Evolutionary conservation across 2,329 filamentous ascomycete genomes (phyloP), one percentile per base, ranked within the genome.

Genomic region (Xylariaceae sp.): DNA sequence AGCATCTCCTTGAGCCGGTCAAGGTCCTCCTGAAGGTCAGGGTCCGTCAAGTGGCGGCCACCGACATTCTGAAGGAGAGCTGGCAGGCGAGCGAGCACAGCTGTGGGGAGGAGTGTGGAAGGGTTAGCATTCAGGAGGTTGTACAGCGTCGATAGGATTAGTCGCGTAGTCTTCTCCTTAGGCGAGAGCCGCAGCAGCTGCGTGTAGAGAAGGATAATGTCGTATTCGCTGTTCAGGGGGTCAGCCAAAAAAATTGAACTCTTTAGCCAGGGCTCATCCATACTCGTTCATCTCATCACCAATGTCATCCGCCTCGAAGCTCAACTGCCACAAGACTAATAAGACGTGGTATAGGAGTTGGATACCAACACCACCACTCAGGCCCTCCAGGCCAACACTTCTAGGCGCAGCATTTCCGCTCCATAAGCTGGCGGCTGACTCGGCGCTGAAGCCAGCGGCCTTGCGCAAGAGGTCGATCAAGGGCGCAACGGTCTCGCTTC

Each of bases 101-200:
- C 92, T 2, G 88, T 88, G 6, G 93, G 92, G 58, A 97, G 86
- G 74, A 87, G 76, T 73, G 89, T 82, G 82, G 89, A 78, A 77
- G 84, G 74, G 80, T 90, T 87, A 62, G 80, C 78, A 50, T 78
- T 78, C 44, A 97, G 84, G 50, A 99, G 86, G 75, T 96, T 97
- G 73, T 88, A 84, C 47, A 99, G 83, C 6, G 93, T 97, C 8
- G 92, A 92, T 50, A 97, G 82, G 51, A 97, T 84, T 56, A 99
- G 82, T 35, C 94, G 87, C 0, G 93, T 97, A 1, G 93, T 97
- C 81, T 99, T 99, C 74, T 97, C 94, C 75, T 99, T 99, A 50
- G 93, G 92, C 1, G 94, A 97, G 48, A 96, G 80, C 57, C 92
- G 88, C 57, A 99, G 81, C 44, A 99, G 86, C 66, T 95, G 89